Evolutionary conservation across 371 early-diverging fungal genomes (phyloP).

Genomic region (Mortierella sp.): DNA sequence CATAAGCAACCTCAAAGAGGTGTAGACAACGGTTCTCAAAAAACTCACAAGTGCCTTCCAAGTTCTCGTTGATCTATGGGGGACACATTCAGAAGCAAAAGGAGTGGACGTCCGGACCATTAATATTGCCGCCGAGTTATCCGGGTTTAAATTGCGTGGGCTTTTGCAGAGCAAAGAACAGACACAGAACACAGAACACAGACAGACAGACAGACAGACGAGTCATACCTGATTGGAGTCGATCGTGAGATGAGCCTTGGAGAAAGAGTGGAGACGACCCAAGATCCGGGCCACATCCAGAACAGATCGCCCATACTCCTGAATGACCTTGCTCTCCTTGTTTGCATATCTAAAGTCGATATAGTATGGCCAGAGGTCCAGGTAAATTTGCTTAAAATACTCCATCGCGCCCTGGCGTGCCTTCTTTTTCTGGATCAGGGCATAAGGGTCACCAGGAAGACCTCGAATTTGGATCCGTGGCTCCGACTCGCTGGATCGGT

Average conservation of each 20-base stretch:
- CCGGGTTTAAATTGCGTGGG: constrained; percentile 23
- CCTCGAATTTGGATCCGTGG: constrained; percentile 66
- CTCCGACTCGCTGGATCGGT: constrained; percentile 40
- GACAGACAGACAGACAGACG: constrained; percentile 5
- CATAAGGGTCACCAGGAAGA: constrained; percentile 64
- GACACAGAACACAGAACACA: too few relatives aligned
- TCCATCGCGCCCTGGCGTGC: constrained; percentile 71
- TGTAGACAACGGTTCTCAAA: constrained; percentile 82
- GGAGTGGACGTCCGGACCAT: too few relatives aligned
- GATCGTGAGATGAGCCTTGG: constrained; percentile 62
- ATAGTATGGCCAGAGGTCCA: constrained; percentile 76
- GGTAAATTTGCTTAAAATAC: constrained; percentile 72
- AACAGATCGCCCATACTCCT: constrained; percentile 74
- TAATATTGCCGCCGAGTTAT: too few relatives aligned
- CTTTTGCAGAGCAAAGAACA: too few relatives aligned
- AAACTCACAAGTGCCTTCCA: constrained; percentile 78
- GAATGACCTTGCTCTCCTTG: constrained; percentile 75
- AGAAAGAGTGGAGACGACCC: constrained; percentile 67
- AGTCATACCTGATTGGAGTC: constrained; percentile 66
- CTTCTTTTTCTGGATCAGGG: constrained; percentile 60
- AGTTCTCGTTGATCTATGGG: constrained; percentile 59
- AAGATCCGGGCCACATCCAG: constrained; percentile 74
- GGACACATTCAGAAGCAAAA: background rate
- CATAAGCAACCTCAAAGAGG: constrained; percentile 86
- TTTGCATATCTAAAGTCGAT: constrained; percentile 71